Evolutionary conservation across 31 red algal genomes (phyloP).

Genomic region (Odonthalia washingtoniensis): DNA sequence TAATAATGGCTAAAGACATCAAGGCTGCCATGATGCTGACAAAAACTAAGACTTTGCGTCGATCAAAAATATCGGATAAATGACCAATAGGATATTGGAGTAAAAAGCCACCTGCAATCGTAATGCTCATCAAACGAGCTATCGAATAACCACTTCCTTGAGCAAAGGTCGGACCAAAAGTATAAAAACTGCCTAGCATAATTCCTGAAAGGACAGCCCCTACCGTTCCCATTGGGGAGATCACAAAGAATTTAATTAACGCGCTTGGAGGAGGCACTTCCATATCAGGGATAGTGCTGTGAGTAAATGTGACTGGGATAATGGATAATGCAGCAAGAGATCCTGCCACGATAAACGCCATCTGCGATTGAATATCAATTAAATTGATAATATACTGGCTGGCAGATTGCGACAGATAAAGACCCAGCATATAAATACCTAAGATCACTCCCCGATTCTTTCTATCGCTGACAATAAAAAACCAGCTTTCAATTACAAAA

Average conservation of each 20-base stretch:
- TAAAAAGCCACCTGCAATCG: slow-evolving; percentile 11
- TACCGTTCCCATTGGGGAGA: slow-evolving; percentile 11
- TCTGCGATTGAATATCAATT: not conserved
- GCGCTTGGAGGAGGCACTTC: not conserved
- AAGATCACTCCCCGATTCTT: slow-evolving; percentile 14
- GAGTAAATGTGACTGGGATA: not conserved
- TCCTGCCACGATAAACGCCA: slow-evolving; percentile 9
- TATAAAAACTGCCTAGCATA: slow-evolving; percentile 11
- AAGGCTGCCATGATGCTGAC: not conserved
- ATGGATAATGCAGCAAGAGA: slow-evolving; percentile 7
- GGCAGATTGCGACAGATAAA: too few relatives aligned
- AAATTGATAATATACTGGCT: slow-evolving; percentile 15
- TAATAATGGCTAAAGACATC: slow-evolving; percentile 16
- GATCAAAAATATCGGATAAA: slow-evolving; percentile 16
- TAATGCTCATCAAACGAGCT: not conserved
- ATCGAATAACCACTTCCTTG: not conserved
- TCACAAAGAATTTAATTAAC: not conserved
- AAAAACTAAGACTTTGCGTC: not conserved
- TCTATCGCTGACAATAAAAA: not conserved
- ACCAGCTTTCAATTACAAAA: slow-evolving; percentile 26
- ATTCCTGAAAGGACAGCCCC: not conserved
- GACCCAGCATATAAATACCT: slow-evolving; percentile 16
- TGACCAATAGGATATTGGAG: slow-evolving; percentile 26
- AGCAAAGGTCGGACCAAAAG: not conserved
- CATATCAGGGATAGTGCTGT: not conserved